A percentile compares a stretch with the other conserved stretches of the same genome.
phyloP scores from a whole-genome alignment of 371 early-diverging fungal species.

The Apophysomyces sp. region DNA sequence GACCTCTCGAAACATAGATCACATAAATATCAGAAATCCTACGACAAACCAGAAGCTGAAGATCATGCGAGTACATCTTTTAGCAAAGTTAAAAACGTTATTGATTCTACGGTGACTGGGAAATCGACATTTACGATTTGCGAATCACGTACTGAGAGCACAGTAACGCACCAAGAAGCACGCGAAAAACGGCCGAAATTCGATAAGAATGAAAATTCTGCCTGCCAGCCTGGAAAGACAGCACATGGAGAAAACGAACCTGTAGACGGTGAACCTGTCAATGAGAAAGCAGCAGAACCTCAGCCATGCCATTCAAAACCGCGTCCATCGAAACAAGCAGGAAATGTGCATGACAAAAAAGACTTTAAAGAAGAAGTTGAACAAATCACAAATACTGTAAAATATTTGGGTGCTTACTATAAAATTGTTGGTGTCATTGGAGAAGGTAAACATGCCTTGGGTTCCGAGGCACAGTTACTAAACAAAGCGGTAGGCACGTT shows the following conservation, averaged over 20 bases:
- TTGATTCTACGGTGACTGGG: no score
- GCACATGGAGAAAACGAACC: no score
- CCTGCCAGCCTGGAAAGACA: no score
- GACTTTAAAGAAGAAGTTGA: not conserved
- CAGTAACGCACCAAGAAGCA: no score
- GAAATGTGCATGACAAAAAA: not conserved
- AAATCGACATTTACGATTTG: no score
- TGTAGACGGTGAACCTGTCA: not conserved
- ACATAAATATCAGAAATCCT: not conserved
- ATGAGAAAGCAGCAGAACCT: not conserved
- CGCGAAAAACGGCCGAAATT: no score
- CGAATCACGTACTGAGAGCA: no score
- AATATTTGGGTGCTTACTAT: conserved; percentile 57
- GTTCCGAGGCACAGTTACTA: not conserved
- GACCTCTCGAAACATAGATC: not conserved
- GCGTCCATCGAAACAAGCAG: not conserved
- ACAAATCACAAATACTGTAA: conserved; percentile 25
- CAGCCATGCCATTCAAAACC: not conserved
- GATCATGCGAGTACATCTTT: no score
- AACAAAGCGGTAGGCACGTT: conserved; percentile 72
- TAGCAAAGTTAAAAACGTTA: no score
- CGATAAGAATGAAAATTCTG: no score
- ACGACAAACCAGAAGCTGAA: not conserved
- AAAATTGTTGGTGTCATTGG: conserved; percentile 72
- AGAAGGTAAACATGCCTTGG: conserved; percentile 56